phyloP scores from a whole-genome alignment of 805 yeast genomes.

The Candida namnaoensis region DNA sequence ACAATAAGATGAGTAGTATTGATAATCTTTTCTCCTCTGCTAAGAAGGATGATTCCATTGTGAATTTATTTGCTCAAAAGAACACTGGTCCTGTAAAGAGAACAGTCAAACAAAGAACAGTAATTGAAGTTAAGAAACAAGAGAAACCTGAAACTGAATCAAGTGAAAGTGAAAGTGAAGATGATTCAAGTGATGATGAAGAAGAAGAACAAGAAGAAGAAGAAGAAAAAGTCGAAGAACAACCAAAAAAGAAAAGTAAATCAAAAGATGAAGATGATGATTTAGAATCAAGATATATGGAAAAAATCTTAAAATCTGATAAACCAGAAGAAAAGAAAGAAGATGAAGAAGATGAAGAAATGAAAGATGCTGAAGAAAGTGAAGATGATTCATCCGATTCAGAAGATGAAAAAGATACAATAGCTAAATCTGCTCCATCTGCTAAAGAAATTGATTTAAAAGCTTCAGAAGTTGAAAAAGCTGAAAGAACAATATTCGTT shows the following conservation, averaged over 20 bases:
- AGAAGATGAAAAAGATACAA: conserved; percentile 12
- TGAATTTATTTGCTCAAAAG: conserved; percentile 26
- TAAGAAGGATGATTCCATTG: conserved; percentile 21
- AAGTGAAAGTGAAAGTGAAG: conserved; percentile 9
- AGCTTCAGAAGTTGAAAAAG: conserved; percentile 69
- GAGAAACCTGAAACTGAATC: conserved; percentile 6
- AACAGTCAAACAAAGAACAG: conserved; percentile 24
- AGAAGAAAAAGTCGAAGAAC: conserved; percentile 17
- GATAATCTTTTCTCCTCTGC: conserved; percentile 22
- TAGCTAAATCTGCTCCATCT: conserved; percentile 13
- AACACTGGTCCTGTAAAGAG: conserved; percentile 42
- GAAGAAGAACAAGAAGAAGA: conserved; percentile 17
- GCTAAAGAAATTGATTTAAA: conserved; percentile 53
- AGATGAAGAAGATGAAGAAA: conserved; percentile 13
- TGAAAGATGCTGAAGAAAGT: conserved; percentile 10
- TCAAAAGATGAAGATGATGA: conserved; percentile 34
- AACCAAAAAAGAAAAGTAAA: conserved; percentile 10
- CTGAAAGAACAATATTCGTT: conserved; percentile 77
- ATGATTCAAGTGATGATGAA: conserved; percentile 8
- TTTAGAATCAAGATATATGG: conserved; percentile 45
- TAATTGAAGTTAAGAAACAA: conserved; percentile 11
- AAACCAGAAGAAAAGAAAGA: conserved; percentile 10
- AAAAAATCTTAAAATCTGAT: conserved; percentile 35
- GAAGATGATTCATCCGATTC: background rate
- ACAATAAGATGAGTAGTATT: conserved; percentile 20